phyloP scores from a whole-genome alignment of 192 early-diverging fungal species.

The Radiomyces spectabilis region DNA sequence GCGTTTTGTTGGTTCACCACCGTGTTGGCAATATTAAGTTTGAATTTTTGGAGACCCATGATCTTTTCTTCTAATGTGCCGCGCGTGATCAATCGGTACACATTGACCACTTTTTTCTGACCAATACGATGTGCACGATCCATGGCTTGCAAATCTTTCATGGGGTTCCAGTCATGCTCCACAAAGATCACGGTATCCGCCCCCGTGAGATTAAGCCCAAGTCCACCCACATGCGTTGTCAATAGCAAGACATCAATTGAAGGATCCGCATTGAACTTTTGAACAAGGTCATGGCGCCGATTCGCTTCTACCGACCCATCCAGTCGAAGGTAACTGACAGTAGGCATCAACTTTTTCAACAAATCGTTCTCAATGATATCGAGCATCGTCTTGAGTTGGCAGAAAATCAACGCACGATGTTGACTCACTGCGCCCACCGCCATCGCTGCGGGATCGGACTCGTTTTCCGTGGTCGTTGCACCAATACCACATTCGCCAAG shows the following conservation, averaged over 20 bases:
- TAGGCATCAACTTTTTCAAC: constrained; percentile 73
- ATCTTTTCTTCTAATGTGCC: constrained; percentile 99
- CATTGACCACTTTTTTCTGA: constrained; percentile 95
- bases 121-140: constrained; percentile 98
- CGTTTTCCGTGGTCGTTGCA: constrained; percentile 38
- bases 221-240: constrained; percentile 95
- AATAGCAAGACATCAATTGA: constrained; percentile 90
- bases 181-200: constrained; percentile 99
- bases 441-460: constrained; percentile 37
- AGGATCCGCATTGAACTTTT: constrained; percentile 93
- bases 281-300: constrained; percentile 84
- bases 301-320: constrained; percentile 85
- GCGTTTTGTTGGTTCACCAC: constrained; percentile 96
- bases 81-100: constrained; percentile 94
- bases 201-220: constrained; percentile 95
- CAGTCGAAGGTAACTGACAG: constrained; percentile 87
- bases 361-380: constrained; percentile 94
- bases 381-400: constrained; percentile 91
- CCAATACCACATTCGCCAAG: constrained; percentile 96
- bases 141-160: constrained; percentile 99
- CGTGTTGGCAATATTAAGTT: constrained; percentile 92
- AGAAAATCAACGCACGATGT: constrained; percentile 96
- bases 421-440: constrained; percentile 55
- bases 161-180: constrained; percentile 99
- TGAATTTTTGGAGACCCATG: constrained; percentile 98